phyloP scores from a whole-genome alignment of 1,284 basidiomycete species.

The Rhodotorula sp. region DNA sequence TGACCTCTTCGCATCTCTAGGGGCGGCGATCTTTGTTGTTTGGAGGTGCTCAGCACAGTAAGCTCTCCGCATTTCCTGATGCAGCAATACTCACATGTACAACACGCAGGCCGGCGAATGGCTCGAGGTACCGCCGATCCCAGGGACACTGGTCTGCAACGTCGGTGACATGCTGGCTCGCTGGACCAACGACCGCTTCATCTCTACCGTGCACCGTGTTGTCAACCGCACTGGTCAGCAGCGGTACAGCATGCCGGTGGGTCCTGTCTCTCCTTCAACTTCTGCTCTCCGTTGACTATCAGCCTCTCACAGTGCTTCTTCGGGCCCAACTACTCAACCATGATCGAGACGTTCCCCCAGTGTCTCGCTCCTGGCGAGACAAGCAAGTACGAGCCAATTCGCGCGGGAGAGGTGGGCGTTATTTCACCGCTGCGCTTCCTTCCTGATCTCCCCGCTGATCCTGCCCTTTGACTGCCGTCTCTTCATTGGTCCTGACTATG shows the following conservation, averaged over 20 bases:
- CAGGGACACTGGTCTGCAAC: slow-evolving; percentile 69
- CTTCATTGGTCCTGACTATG: no score
- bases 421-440: background rate
- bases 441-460: background rate
- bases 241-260: slow-evolving; percentile 77
- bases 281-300: background rate
- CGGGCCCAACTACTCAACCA: slow-evolving; percentile 48
- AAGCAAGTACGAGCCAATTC: slow-evolving; percentile 10
- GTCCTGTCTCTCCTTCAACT: background rate
- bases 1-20: background rate
- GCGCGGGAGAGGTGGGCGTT: slow-evolving; percentile 8
- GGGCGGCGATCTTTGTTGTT: slow-evolving; percentile 50
- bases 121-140: slow-evolving; percentile 65
- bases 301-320: slow-evolving; percentile 46
- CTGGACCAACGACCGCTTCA: slow-evolving; percentile 86
- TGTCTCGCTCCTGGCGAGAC: slow-evolving; percentile 16
- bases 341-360: slow-evolving; percentile 4
- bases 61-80: background rate
- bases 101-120: slow-evolving; percentile 57
- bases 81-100: background rate
- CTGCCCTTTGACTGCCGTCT: background rate
- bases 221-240: slow-evolving; percentile 68
- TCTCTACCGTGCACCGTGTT: slow-evolving; percentile 77
- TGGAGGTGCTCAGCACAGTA: slow-evolving; percentile 65
- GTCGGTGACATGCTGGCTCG: slow-evolving; percentile 57